phyloP scores from a whole-genome alignment of 139 green algal species.

The Picochlorum sp. region DNA sequence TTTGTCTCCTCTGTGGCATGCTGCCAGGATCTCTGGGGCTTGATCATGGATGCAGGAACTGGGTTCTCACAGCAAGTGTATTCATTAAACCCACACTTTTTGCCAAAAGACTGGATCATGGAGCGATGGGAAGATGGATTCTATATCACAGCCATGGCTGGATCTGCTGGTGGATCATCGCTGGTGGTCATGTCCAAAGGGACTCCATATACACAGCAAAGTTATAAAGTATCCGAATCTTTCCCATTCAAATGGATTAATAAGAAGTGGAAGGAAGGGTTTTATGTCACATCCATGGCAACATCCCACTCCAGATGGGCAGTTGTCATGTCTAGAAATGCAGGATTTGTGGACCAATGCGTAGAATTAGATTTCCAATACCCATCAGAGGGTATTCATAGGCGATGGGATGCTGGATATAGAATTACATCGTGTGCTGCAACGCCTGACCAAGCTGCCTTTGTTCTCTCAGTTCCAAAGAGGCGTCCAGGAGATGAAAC shows the following conservation, averaged over 20 bases:
- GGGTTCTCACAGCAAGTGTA: slow-evolving; percentile 82
- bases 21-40: slow-evolving; percentile 92
- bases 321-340: slow-evolving; percentile 98
- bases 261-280: slow-evolving; percentile 99
- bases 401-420: slow-evolving; percentile 92
- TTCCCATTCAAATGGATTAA: slow-evolving; percentile 99
- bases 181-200: slow-evolving; percentile 94
- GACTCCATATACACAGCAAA: slow-evolving; percentile 98
- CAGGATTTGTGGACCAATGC: slow-evolving; percentile 93
- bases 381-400: slow-evolving; percentile 93
- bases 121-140: slow-evolving; percentile 99
- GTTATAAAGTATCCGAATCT: slow-evolving; percentile 96
- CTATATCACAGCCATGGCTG: slow-evolving; percentile 98
- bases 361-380: slow-evolving; percentile 99
- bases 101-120: slow-evolving; percentile 99
- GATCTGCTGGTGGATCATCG: slow-evolving; percentile 50
- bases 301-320: slow-evolving; percentile 89
- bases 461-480: slow-evolving; percentile 53
- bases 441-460: slow-evolving; percentile 80
- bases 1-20: slow-evolving; percentile 93
- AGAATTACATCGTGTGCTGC: slow-evolving; percentile 93
- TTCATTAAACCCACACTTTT: slow-evolving; percentile 75
- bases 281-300: slow-evolving; percentile 98
- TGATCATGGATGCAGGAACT: slow-evolving; percentile 96
- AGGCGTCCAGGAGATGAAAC: slow-evolving; percentile 89